Evolutionary conservation across 2,329 filamentous ascomycete species (phyloP), one percentile per base, ranked within the genome.

Genomic region (Neofusicoccum umdonicola): DNA sequence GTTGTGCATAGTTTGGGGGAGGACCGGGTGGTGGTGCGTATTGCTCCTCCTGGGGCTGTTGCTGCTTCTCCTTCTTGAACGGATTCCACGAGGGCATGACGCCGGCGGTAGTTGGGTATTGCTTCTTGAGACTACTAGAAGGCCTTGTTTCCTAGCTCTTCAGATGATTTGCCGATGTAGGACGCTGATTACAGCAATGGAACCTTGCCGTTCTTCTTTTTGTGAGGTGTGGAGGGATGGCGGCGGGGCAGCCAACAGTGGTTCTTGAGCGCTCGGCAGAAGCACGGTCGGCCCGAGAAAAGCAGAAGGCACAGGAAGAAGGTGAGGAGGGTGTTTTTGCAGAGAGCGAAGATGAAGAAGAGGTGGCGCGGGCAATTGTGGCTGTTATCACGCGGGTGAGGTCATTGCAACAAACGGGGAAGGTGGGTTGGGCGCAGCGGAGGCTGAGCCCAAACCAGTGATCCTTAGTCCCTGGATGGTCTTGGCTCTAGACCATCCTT

Each of bases 1-100:
- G 56, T 47, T 74, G 71, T 15, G 34, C 35, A 7, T 52, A 42
- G 51, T 37, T 51, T 15, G 63, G 63, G 39, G 69, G 64, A 63
- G 68, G 56, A 3, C 63, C 67, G 22, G 68, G 69, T 31, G 71
- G 67, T 8, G 70, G 56, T 15, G 68, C 68, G 4, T 69, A 65
- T 37, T 57, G 48, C 13, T 51, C 37, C 15, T 62, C 47, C 27
- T 31, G 7, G 8, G 42, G 27, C 31, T 51, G 54, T 39, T 27
- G 56, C n/a, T 48, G 41, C n/a, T 60, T 60, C 13, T 60, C 56
- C 15, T 60, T 60, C 56, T 47, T 60, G 41, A 60, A 60, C 12
- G 56, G 56, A 17, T 60, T 60, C 56, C 56, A 60, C 12, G 17
- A 27, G 7, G 58, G 58, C 58, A 62, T 63, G 31, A 27, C 39